Evolutionary conservation across 305 asterid species (phyloP), one percentile per base, ranked within the genome.

Genomic region (Withania somnifera): DNA sequence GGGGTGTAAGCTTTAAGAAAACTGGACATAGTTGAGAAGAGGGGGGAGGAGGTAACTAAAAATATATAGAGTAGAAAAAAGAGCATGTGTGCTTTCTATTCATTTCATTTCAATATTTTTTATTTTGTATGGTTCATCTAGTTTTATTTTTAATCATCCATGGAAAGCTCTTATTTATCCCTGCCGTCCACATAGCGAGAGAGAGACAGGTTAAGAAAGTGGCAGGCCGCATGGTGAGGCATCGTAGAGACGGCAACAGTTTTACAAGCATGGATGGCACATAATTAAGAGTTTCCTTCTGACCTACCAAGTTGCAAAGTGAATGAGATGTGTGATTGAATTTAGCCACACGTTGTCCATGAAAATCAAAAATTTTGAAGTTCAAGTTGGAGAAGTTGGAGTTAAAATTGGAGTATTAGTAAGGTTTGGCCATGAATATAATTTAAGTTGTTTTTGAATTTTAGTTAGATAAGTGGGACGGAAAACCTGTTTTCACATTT

Each of bases 121-220:
- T 13, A 0, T 22, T 42, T 22, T 42, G 0, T n/a, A 66, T 22
- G n/a, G n/a, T n/a, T n/a, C n/a, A n/a, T 24, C 26, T 22, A 4
- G 38, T 45, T 47, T 42, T 71, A 3, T 24, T 14, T 38, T 45
- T 24, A 0, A 71, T 15, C 24, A 50, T 82, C 36, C 75, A 1
- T 22, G 26, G 87, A 79, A 85, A 50, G 24, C 28, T 9, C 80
- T 75, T 10, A 75, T 26, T 75, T 77, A 79, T 79, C 84, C 71
- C 26, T 68, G 82, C 84, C 86, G 82, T 78, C 84, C 86, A 79
- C 58, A 42, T 66, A 36, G 50, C 0, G 40, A 36, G 7, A 36
- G 40, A 36, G 6, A 36, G 40, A 36, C 40, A 36, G 6, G 40
- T 36, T 5, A 4, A 14, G 28, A 54, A 28, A 17, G 22, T 17